Base-by-base conservation (phyloP, 139 green algal species). In the Pleodorina starrii region DNA sequence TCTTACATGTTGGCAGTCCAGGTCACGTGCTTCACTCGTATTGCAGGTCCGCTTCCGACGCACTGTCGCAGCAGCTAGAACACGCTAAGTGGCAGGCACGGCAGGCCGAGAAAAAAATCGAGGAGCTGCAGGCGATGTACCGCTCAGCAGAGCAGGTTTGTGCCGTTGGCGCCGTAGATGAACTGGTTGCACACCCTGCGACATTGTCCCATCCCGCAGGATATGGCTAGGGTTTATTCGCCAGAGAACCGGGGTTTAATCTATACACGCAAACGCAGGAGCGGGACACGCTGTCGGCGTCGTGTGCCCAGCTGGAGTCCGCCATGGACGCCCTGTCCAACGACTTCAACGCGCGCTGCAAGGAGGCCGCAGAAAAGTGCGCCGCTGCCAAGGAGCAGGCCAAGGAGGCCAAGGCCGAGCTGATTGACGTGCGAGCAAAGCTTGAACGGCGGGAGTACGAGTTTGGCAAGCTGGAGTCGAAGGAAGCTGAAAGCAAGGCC, bases 31-130 rank as follows among this genome's bases (percentile, higher is more conserved):
- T n/a, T n/a, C n/a, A n/a, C n/a, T n/a, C n/a, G n/a, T n/a, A n/a
- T n/a, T 57, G 5, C 23, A 75, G 71, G 3, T 42, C 19, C 35
- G 40, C 50, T 3, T 46, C 9, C 6, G 68, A 76, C 10, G 68
- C 38, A 32, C 6, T 93, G 85, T 23, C 81, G 29, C 88, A 89
- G 10, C 75, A 90, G 87, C 48, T 94, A 21, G 90, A 95, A 80
- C 79, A 95, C 84, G 75, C 75, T 19, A 89, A 84, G 60, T 96
- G 93, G 93, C 92, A 93, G 83, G 44, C 44, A 0, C 82, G 92
- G 38, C 91, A 95, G 90, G 82, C 92, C 76, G 89, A 95, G 84
- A 91, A 87, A 80, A 89, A 92, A 76, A 69, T 93, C 19, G 90
- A 92, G 46, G 91, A 93, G 44, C 36, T 89, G 19, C 42, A 68